Evolutionary conservation across 768 basidiomycete species (phyloP).

Genomic region (Podaxis sp.): DNA sequence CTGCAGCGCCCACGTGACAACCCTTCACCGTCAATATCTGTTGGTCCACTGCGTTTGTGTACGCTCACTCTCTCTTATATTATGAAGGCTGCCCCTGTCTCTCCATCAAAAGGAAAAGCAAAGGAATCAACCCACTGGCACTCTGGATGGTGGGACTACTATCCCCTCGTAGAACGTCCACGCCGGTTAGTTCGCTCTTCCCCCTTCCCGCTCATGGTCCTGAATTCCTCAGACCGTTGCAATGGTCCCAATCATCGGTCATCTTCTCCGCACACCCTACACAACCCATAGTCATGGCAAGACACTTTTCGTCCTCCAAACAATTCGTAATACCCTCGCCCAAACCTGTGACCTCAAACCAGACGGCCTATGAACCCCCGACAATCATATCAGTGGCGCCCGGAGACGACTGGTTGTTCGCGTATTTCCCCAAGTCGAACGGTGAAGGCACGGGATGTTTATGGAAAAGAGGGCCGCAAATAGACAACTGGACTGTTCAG

Average conservation of each 20-base stretch:
- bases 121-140: conserved; percentile 56
- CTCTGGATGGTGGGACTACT: conserved; percentile 74
- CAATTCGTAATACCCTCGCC: conserved; percentile 63
- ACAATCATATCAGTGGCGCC: conserved; percentile 61
- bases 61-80: not conserved
- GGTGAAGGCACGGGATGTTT: conserved; percentile 62
- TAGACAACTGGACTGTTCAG: conserved; percentile 62
- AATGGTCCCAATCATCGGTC: conserved; percentile 69
- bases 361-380: conserved; percentile 57
- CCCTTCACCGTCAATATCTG: no score
- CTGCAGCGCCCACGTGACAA: conserved; percentile 11
- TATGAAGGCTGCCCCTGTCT: conserved; percentile 26
- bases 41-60: no score
- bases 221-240: conserved; percentile 51
- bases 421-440: conserved; percentile 66
- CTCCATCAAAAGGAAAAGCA: conserved; percentile 54
- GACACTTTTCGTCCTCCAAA: conserved; percentile 69
- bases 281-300: conserved; percentile 57
- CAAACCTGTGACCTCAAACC: conserved; percentile 42
- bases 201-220: conserved; percentile 7
- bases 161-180: conserved; percentile 57
- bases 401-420: conserved; percentile 65
- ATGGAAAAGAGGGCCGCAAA: conserved; percentile 58
- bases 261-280: conserved; percentile 70
- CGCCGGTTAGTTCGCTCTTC: conserved; percentile 41